A percentile compares a stretch with the other conserved stretches of the same genome.
Evolutionary conservation across 345 rosid species (phyloP).

Genomic region (Raphanus raphanistrum): DNA sequence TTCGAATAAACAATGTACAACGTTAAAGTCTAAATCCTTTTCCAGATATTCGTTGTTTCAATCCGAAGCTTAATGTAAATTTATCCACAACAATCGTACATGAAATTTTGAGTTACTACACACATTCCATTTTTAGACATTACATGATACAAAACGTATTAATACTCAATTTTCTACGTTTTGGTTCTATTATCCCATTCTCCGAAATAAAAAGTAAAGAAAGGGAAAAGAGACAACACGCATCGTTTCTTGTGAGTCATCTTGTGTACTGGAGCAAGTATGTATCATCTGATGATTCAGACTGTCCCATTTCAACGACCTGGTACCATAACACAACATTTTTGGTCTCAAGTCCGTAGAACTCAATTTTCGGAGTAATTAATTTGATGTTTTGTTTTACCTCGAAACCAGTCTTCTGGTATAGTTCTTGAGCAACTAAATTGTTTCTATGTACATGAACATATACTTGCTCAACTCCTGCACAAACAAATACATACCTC

Average conservation of each 20-base stretch:
- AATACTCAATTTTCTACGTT: background rate
- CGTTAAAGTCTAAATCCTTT: background rate
- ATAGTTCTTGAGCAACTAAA: conserved; percentile 60
- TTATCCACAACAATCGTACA: conserved; percentile 11
- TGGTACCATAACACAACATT: conserved; percentile 36
- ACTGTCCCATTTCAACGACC: conserved; percentile 62
- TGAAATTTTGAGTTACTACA: background rate
- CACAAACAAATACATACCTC: conserved; percentile 17
- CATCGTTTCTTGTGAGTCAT: conserved; percentile 3
- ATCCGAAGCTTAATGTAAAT: background rate
- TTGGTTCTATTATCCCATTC: conserved; percentile 20
- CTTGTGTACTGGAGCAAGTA: conserved; percentile 58
- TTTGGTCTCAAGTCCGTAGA: background rate
- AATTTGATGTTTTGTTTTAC: conserved; percentile 39
- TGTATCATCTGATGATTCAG: conserved; percentile 51
- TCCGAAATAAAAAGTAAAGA: conserved; percentile 2
- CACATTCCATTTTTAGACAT: background rate
- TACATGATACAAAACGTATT: conserved; percentile 4
- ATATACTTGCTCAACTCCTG: conserved; percentile 65
- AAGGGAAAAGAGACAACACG: conserved; percentile 21
- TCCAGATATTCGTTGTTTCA: background rate
- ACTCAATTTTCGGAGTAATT: conserved; percentile 9
- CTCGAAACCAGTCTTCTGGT: conserved; percentile 69
- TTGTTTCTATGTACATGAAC: conserved; percentile 78
- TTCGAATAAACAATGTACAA: background rate